A percentile compares a stretch with the other conserved stretches of the same genome.
Conservation (phyloP, 169 alveolate species). For the Plasmodium chabaudi region DNA sequence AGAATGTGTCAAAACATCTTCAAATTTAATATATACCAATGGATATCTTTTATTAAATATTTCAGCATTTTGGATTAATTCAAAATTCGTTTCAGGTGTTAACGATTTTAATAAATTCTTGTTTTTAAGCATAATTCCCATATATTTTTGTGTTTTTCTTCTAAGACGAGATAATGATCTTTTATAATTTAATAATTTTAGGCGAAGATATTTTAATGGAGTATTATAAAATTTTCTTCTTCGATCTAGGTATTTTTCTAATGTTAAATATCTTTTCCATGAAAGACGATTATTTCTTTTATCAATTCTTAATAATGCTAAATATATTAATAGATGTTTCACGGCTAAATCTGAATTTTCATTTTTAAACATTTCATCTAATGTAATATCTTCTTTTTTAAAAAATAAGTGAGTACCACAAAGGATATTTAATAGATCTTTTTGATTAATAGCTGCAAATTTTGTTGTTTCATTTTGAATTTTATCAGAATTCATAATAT, state of each 20-base stretch:
- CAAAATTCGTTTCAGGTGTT: constrained; percentile 28
- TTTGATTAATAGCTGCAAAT: constrained; percentile 30
- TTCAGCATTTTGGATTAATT: constrained; percentile 58
- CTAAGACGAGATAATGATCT: constrained; percentile 2
- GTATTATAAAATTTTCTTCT: constrained; percentile 47
- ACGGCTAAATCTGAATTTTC: constrained; percentile 12
- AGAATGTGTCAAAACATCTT: constrained; percentile 44
- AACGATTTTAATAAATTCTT: constrained; percentile 24
- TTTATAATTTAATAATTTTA: constrained; percentile 29
- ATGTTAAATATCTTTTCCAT: constrained; percentile 58
- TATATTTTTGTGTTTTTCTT: constrained; percentile 3
- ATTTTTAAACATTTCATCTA: constrained; percentile 29
- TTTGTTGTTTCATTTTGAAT: constrained; percentile 19
- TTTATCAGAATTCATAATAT: constrained; percentile 2
- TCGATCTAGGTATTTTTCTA: constrained; percentile 61
- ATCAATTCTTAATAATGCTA: constrained; percentile 58
- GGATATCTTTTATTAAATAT: constrained; percentile 29
- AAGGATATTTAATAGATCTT: constrained; percentile 45
- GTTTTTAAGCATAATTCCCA: constrained; percentile 18
- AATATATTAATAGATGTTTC: constrained; percentile 29
- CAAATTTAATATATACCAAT: constrained; percentile 32
- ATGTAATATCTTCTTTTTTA: constrained; percentile 44
- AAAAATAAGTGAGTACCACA: constrained; percentile 71
- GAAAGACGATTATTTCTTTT: constrained; percentile 31
- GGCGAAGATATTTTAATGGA: constrained; percentile 47